Conservation (phyloP, 75 land plant species). For the Cupressus sempervirens region DNA sequence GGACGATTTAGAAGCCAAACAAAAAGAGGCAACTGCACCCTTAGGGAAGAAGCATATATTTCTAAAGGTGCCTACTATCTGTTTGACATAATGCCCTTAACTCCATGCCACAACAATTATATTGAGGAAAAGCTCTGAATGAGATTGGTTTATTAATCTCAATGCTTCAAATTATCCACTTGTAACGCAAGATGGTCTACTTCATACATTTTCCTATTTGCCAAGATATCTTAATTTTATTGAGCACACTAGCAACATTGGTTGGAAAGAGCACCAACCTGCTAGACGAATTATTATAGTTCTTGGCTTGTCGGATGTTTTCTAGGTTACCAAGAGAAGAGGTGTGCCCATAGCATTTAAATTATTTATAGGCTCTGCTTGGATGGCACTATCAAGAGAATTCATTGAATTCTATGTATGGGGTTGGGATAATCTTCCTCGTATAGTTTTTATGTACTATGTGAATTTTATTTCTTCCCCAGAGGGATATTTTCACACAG, state of each 20-base stretch:
- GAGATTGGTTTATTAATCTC: slow-evolving; percentile 78
- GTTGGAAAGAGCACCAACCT: slow-evolving; percentile 74
- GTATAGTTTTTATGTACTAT: slow-evolving; percentile 73
- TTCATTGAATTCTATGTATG: slow-evolving; percentile 64
- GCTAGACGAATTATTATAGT: slow-evolving; percentile 84
- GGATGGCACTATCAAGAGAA: slow-evolving; percentile 63
- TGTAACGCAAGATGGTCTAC: slow-evolving; percentile 74
- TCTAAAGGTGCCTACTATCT: no score
- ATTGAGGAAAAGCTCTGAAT: no score
- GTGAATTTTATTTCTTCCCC: slow-evolving; percentile 79
- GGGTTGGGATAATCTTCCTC: slow-evolving; percentile 89
- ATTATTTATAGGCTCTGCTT: slow-evolving; percentile 88
- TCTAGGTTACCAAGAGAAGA: slow-evolving; percentile 75
- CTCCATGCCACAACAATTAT: slow-evolving; percentile 69
- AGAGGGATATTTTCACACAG: slow-evolving; percentile 80
- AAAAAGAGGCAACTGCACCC: no score
- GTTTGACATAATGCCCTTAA: no score
- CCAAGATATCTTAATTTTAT: neutral
- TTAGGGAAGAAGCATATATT: no score
- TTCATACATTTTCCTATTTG: neutral
- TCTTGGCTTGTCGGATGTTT: slow-evolving; percentile 82
- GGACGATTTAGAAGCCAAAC: no score
- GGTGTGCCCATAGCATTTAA: no score
- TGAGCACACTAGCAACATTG: slow-evolving; percentile 72
- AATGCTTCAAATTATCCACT: slow-evolving; percentile 76